These are phyloP conservation scores for Colletotrichum chrysophilum DNA, from an alignment of 2,329 filamentous ascomycete species.

Conservation along the genomic window DNA sequence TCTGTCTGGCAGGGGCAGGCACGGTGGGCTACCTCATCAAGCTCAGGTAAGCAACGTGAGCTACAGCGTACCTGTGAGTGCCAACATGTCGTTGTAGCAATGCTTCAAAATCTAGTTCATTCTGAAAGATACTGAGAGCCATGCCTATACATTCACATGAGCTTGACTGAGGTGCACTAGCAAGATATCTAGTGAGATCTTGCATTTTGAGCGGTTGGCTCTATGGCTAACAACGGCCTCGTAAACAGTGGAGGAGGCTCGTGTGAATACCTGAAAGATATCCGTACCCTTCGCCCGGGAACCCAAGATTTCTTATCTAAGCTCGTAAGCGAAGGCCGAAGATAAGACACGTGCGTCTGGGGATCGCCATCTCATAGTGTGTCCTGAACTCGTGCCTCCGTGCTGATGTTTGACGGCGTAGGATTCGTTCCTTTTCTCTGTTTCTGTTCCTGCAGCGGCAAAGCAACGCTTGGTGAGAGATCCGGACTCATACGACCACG, in stretches of 20 bases:
- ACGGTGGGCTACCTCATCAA: background rate
- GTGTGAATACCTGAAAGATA: background rate
- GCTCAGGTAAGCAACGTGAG: background rate
- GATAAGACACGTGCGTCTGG: background rate
- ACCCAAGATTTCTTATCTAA: background rate
- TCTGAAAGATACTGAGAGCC: background rate
- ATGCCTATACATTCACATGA: background rate
- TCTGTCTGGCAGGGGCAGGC: background rate
- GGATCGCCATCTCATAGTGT: background rate
- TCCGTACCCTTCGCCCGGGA: background rate
- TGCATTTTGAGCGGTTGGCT: background rate
- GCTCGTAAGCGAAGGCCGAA: background rate
- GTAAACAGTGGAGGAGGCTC: background rate
- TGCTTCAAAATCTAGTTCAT: background rate
- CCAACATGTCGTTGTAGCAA: background rate
- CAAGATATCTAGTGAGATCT: background rate
- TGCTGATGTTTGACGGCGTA: background rate
- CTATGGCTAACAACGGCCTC: background rate
- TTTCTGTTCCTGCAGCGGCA: constrained; percentile 1
- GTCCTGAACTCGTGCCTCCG: background rate
- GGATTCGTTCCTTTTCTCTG: background rate
- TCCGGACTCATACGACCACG: background rate
- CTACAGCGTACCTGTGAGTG: background rate
- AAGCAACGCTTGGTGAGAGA: background rate
- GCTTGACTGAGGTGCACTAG: background rate